Evolutionary conservation across 768 basidiomycete species (phyloP), one percentile per base, ranked within the genome.

Genomic region (Collybiopsis luxurians): DNA sequence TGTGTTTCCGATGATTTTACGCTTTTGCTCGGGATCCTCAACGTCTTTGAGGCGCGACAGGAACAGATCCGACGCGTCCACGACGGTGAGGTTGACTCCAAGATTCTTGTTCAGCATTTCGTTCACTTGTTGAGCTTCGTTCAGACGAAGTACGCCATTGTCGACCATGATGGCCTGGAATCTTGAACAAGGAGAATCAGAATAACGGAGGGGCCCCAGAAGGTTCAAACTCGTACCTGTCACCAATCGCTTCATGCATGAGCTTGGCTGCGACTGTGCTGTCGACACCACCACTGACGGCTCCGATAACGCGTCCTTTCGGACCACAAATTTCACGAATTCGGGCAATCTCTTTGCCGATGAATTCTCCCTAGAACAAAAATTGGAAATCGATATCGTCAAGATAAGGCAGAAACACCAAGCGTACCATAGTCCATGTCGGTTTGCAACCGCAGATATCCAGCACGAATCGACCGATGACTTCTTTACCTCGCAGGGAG

Each of bases 121-220:
- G 71, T 96, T 71, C 15, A 99, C 97, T 70, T 97, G 94, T 53
- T 81, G 67, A 10, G 87, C 95, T 70, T 99, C 97, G 67, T 98
- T 89, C 62, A 89, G 73, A 52, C 97, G 90, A 11, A 99, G 80
- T 27, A 98, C 96, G 56, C 97, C 97, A 66, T 99, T 99, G 73
- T 98, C 96, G 43, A 98, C 97, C 95, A 98, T 95, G 75, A 98
- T 97, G 10, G 95, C 97, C 66, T 96, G 97, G 81, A 99, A 99
- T 58, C 95, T 96, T 64, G 17, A 7, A 38, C 45, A 10, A 50
- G 44, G 46, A 24, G 43, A 27, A 43, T 53, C 30, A 47, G 39
- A 26, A 30, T 44, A 55, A 40, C 42, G 21, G 28, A 58, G 36
- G 10, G 36, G 36, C 54, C 52, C 26, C 34, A n/a, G 43, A 27